Percentiles rank a stretch among this genome's conserved stretches.
Evolutionary conservation across 1,284 basidiomycete species (phyloP).

Genomic region (Puccinia polysora): DNA sequence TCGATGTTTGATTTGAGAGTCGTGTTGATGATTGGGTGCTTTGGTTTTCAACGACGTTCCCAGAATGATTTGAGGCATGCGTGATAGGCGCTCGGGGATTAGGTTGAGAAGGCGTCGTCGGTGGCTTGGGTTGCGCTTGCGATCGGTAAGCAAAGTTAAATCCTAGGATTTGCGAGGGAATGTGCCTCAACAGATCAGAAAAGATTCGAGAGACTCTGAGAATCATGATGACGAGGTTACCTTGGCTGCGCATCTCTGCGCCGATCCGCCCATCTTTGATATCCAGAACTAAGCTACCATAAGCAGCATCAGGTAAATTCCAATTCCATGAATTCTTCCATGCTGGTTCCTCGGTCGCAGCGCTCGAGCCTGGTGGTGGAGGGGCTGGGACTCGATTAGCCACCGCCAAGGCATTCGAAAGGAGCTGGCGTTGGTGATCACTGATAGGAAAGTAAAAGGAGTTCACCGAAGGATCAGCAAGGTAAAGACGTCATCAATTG

Average conservation of each 20-base stretch:
- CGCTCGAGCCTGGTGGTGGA: slow-evolving; percentile 59
- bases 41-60: slow-evolving; percentile 11
- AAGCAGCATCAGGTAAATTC: slow-evolving; percentile 88
- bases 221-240: slow-evolving; percentile 54
- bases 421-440: slow-evolving; percentile 77
- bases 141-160: slow-evolving; percentile 93
- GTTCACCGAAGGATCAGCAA: too few species aligned
- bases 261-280: slow-evolving; percentile 85
- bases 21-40: slow-evolving; percentile 2
- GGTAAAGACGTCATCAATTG: too few species aligned
- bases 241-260: slow-evolving; percentile 85
- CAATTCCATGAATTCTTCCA: slow-evolving; percentile 99
- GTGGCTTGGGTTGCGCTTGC: slow-evolving; percentile 54
- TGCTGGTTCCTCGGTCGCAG: slow-evolving; percentile 69
- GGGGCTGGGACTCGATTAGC: slow-evolving; percentile 71
- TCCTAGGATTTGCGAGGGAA: slow-evolving; percentile 57
- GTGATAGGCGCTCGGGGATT: slow-evolving; percentile 24
- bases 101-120: slow-evolving; percentile 23
- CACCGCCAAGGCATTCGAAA: slow-evolving; percentile 84
- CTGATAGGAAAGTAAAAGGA: slow-evolving; percentile 50
- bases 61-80: slow-evolving; percentile 13
- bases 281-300: slow-evolving; percentile 79
- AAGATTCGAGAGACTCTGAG: slow-evolving; percentile 9
- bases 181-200: slow-evolving; percentile 1
- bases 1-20: slow-evolving; percentile 22